A percentile compares a stretch with the other conserved stretches of the same genome.
Evolutionary conservation across 2,329 filamentous ascomycete species (phyloP).

Genomic region (Fusarium denticulatum): DNA sequence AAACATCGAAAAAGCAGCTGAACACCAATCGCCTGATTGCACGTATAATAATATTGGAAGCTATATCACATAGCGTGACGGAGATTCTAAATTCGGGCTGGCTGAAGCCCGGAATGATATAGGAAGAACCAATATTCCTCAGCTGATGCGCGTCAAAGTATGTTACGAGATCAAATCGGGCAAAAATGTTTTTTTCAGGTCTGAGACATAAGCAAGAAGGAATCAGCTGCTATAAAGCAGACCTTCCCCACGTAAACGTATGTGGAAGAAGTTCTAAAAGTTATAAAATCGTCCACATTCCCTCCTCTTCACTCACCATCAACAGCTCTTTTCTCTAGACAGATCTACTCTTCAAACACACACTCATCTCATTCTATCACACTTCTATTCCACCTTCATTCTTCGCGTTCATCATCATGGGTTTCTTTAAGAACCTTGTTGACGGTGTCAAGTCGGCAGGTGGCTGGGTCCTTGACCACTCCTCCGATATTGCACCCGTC

Average conservation of each 20-base stretch:
- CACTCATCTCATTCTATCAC: too few relatives aligned
- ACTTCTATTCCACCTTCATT: too few relatives aligned
- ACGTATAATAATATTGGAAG: too few relatives aligned
- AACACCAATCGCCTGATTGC: too few relatives aligned
- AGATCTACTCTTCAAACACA: background rate
- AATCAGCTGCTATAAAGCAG: background rate
- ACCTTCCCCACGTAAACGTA: too few relatives aligned
- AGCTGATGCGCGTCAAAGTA: background rate
- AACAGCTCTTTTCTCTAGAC: background rate
- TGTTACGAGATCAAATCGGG: background rate
- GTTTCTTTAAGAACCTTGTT: background rate
- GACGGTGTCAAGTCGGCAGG: background rate
- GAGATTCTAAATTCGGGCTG: too few relatives aligned
- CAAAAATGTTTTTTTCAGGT: background rate
- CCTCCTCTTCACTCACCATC: background rate
- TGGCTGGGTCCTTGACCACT: background rate
- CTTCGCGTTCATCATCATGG: too few relatives aligned
- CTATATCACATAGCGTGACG: too few relatives aligned
- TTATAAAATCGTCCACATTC: background rate
- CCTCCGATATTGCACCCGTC: background rate
- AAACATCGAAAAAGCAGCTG: too few relatives aligned
- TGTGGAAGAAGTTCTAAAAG: rapidly evolving
- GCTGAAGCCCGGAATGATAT: too few relatives aligned
- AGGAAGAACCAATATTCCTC: too few relatives aligned
- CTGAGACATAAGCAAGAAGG: background rate